Percentiles rank a stretch among this genome's conserved stretches.
Evolutionary conservation across 2,329 filamentous ascomycete genomes (phyloP).

Genomic region (Claviceps spartinae): DNA sequence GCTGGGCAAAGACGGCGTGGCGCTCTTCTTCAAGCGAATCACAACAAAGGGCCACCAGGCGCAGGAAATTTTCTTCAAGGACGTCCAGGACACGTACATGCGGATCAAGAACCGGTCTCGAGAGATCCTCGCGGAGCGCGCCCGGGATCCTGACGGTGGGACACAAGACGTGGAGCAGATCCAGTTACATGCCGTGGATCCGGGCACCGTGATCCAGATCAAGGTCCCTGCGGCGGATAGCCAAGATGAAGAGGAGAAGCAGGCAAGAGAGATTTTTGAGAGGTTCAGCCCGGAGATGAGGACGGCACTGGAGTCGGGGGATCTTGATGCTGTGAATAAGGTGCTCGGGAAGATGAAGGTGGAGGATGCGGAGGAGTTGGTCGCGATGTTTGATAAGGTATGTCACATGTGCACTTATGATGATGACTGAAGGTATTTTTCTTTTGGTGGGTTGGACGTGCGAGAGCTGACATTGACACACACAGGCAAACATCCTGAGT

Average conservation of each 20-base stretch:
- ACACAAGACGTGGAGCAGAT: conserved; percentile 71
- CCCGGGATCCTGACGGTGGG: conserved; percentile 25
- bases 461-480: neutral
- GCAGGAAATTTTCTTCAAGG: conserved; percentile 79
- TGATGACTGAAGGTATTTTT: neutral
- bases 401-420: conserved; percentile 11
- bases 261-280: conserved; percentile 66
- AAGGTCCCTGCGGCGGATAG: conserved; percentile 58
- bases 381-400: conserved; percentile 63
- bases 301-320: conserved; percentile 75
- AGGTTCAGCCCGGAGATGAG: conserved; percentile 69
- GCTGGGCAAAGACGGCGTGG: conserved; percentile 75
- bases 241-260: conserved; percentile 48
- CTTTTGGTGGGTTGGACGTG: neutral
- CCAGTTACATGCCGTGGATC: conserved; percentile 91
- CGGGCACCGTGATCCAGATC: conserved; percentile 84
- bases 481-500: conserved; percentile 69
- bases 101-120: conserved; percentile 65
- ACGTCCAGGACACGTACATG: conserved; percentile 77
- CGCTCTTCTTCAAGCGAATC: conserved; percentile 91
- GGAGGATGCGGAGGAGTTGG: conserved; percentile 73
- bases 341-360: conserved; percentile 77
- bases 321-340: conserved; percentile 47
- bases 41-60: conserved; percentile 83
- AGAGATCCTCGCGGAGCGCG: conserved; percentile 50